Evolutionary conservation across 2,329 filamentous ascomycete species (phyloP), one percentile per base, ranked within the genome.

Genomic region (Fragosphaeria purpurea): DNA sequence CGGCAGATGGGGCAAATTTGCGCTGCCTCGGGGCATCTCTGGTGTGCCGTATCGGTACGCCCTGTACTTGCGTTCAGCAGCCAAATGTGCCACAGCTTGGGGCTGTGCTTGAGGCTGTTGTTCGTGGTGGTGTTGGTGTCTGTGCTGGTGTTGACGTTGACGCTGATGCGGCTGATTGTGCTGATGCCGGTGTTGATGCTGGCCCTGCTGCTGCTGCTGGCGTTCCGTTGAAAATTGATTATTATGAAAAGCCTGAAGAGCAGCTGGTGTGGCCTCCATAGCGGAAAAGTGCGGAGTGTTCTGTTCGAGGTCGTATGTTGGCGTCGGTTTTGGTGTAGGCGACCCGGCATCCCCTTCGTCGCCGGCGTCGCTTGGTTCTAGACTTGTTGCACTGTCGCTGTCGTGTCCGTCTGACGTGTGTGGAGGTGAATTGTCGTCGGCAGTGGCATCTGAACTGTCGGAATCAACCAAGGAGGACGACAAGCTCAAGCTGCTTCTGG

Each of bases 341-440:
- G 47, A 50, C 6, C 47, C 48, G 1, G 51, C 48, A 10, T 56
- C 53, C 7, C 48, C 51, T 22, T 62, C 51, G 22, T 62, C 59
- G 1, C 62, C 69, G 37, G 66, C 61, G 31, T 65, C 58, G 48
- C 67, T 70, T 37, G 62, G 61, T 30, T 73, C 70, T 0, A 71
- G 70, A 47, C 69, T 74, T 2, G 65, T 71, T 47, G 68, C 72
- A 22, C 63, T 62, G 49, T 74, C 70, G 5, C 70, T 74, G 40
- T 71, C 71, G 43, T 64, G 61, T 13, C 68, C 67, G 4, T 56
- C n/a, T 22, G 22, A 22, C 22, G 22, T 22, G 22, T 22, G 22
- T 22, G 22, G 22, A 22, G 22, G 22, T 22, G 22, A 22, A 22
- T 22, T 22, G 22, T 22, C 22, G 47, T 69, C 67, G 41, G 72